Percentiles rank a stretch among this genome's conserved stretches.
Conservation (phyloP, 768 basidiomycete genomes). For the Pulveroboletus sp. region DNA sequence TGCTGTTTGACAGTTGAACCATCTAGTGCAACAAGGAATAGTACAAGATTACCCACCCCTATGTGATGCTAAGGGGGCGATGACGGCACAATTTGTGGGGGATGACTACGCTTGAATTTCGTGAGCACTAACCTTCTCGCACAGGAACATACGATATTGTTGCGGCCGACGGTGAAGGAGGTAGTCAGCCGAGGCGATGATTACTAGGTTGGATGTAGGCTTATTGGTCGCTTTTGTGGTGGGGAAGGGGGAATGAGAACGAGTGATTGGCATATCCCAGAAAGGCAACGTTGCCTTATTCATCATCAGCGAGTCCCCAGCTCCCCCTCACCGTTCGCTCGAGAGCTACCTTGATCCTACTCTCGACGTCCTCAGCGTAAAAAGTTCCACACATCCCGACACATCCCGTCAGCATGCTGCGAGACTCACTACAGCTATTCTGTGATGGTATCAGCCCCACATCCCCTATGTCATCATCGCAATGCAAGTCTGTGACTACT, state of each 20-base stretch:
- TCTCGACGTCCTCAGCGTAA: neutral
- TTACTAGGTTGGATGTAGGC: slow-evolving; percentile 42
- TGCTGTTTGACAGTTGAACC: slow-evolving; percentile 58
- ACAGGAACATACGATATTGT: slow-evolving; percentile 81
- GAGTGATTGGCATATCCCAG: slow-evolving; percentile 15
- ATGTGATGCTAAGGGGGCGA: slow-evolving; percentile 75
- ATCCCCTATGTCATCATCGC: slow-evolving; percentile 15
- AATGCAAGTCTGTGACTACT: slow-evolving; percentile 15
- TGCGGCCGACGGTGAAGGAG: slow-evolving; percentile 82
- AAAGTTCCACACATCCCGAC: neutral
- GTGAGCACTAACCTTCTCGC: slow-evolving; percentile 5
- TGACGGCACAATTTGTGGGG: slow-evolving; percentile 91
- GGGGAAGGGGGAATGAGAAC: slow-evolving; percentile 1
- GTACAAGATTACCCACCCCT: slow-evolving; percentile 93
- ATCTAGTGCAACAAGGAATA: slow-evolving; percentile 82
- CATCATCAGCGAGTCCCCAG: neutral
- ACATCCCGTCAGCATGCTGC: slow-evolving; percentile 17
- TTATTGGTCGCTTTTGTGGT: neutral
- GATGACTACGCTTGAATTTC: slow-evolving; percentile 10
- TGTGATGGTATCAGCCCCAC: slow-evolving; percentile 8
- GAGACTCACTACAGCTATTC: slow-evolving; percentile 21
- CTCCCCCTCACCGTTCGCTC: neutral
- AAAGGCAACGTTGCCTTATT: slow-evolving; percentile 14
- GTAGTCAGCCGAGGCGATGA: slow-evolving; percentile 82
- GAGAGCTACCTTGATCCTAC: neutral